Conservation (phyloP, 1,139 yeast species). For the Candida sp. region DNA sequence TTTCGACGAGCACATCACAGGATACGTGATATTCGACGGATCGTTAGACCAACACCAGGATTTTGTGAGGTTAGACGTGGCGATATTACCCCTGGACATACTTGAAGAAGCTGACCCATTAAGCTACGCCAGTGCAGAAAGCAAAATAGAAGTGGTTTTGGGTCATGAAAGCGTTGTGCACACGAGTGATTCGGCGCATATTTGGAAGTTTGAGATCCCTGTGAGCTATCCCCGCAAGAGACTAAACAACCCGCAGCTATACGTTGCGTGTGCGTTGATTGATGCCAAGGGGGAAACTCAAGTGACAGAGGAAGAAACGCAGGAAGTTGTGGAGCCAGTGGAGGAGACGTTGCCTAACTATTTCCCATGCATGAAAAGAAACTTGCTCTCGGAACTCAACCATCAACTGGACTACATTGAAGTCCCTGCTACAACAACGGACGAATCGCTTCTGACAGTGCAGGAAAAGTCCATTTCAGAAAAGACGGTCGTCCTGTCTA, state of each 20-base stretch:
- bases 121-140: conserved; percentile 5
- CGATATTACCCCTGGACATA: conserved; percentile 32
- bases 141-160: conserved; percentile 2
- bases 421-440: background rate
- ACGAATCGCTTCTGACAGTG: background rate
- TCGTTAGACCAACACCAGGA: conserved; percentile 14
- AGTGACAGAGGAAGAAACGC: background rate
- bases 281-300: conserved; percentile 9
- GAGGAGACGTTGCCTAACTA: conserved; percentile 20
- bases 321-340: background rate
- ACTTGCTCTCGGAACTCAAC: conserved; percentile 29
- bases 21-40: conserved; percentile 29
- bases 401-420: conserved; percentile 12
- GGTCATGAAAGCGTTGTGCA: conserved; percentile 7
- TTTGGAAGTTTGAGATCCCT: conserved; percentile 42
- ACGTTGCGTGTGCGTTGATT: conserved; percentile 27
- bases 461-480: background rate
- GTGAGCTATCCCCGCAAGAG: conserved; percentile 42
- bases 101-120: conserved; percentile 13
- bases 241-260: conserved; percentile 32
- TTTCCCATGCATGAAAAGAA: conserved; percentile 22
- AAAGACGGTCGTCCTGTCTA: conserved; percentile 3
- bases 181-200: conserved; percentile 14
- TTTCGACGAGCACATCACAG: conserved; percentile 44
- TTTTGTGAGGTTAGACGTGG: conserved; percentile 25